Percentiles rank a stretch among this genome's conserved stretches.
phyloP scores from a whole-genome alignment of 2,329 filamentous ascomycete species.

The Trichophyton benhamiae region DNA sequence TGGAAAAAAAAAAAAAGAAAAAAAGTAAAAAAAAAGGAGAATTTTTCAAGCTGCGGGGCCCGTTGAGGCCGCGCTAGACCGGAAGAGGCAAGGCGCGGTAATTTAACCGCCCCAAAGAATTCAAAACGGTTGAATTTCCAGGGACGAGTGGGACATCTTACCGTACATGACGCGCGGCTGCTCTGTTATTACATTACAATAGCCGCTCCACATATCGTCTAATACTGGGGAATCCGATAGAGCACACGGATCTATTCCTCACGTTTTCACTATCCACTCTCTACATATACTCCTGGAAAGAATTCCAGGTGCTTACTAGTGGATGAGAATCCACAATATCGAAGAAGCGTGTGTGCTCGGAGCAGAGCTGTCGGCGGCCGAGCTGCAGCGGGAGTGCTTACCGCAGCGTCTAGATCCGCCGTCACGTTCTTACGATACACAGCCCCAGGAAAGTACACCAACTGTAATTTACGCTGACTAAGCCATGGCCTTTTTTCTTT shows the following conservation, averaged over 20 bases:
- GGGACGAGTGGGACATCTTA: neutral
- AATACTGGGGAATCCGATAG: neutral
- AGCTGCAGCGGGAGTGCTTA: neutral
- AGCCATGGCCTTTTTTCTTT: neutral
- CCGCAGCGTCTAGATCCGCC: neutral
- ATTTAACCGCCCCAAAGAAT: conserved; percentile 22
- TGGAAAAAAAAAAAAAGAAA: neutral
- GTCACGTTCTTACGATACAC: neutral
- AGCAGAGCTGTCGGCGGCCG: neutral
- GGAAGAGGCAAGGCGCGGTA: conserved; percentile 22
- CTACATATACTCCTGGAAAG: too few species aligned
- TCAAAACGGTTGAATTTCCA: conserved; percentile 25
- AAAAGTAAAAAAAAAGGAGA: conserved; percentile 3
- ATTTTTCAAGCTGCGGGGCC: neutral
- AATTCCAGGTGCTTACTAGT: neutral
- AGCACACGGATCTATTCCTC: neutral
- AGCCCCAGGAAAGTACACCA: neutral
- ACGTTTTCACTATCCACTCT: too few species aligned
- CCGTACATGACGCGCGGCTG: neutral
- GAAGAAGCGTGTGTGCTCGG: neutral
- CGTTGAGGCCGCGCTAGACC: conserved; percentile 2
- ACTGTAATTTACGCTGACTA: neutral
- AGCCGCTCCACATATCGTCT: neutral
- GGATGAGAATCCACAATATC: neutral
- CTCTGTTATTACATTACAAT: neutral